Evolutionary conservation across 371 early-diverging fungal genomes (phyloP), one percentile per base, ranked within the genome.

Genomic region (Choanephora cucurbitarum): DNA sequence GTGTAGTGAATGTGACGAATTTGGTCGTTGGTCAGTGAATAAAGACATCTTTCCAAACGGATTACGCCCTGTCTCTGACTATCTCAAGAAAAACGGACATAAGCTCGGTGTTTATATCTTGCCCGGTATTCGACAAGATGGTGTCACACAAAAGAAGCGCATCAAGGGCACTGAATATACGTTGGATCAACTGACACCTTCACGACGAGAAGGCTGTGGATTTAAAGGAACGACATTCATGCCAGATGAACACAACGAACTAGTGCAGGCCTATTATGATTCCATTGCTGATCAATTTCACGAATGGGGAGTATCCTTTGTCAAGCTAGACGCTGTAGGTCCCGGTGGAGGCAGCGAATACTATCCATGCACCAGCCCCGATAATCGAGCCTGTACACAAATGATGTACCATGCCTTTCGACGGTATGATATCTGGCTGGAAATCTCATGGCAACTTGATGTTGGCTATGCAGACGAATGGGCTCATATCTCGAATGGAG

Each of bases 401-500:
- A 67, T 73, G 68, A 57, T 77, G 62, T 41, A 55, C 48, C 61
- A 65, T n/a, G 73, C 69, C 0, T 67, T 77, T 31, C 22, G 33
- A 28, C 61, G 46, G 6, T 65, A 69, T 28, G 44, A 58, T 13
- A 71, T 77, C 0, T 73, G 71, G 71, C 57, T 77, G 40, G 72
- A 77, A 31, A 61, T 77, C 0, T 77, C 77, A 5, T 77, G 77
- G 77, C 71, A 73, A 21, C 54, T 73, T 21, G 77, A 77, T 46
- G 47, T 59, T 0, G 18, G 49, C 5, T 71, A 71, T 47, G 69
- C 67, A 3, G 63, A 66, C 10, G 77, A 77, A 44, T 77, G 73
- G 73, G 69, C 70, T 0, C 49, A 51, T 3, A 34, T 73, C 3
- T 61, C 66, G 1, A 77, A 77, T 24, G 77, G 72, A 11, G 73